A percentile compares a stretch with the other conserved stretches of the same genome.
phyloP scores from a whole-genome alignment of 345 rosid genomes.

The Populus simonii region DNA sequence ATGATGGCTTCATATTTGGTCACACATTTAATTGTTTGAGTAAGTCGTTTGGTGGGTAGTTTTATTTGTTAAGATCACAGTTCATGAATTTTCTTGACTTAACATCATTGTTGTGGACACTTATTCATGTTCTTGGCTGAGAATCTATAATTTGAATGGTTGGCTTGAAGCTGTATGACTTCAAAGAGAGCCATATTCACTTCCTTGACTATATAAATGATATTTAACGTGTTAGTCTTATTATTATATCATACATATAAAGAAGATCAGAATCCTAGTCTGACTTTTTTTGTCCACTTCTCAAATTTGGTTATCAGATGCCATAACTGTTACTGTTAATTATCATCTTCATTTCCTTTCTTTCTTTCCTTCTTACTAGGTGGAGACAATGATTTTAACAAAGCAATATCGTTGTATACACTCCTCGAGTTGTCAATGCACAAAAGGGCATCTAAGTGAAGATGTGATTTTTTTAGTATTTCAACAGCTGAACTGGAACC shows the following conservation, averaged over 20 bases:
- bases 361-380: slow-evolving; percentile 1
- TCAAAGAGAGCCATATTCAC: neutral
- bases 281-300: neutral
- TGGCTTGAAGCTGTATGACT: neutral
- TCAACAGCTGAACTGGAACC: slow-evolving; percentile 90
- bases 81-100: neutral
- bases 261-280: neutral
- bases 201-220: neutral
- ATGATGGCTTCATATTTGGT: neutral
- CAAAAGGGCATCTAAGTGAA: slow-evolving; percentile 86
- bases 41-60: neutral
- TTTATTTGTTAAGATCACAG: neutral
- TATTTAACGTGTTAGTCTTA: neutral
- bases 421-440: slow-evolving; percentile 90
- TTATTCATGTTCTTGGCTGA: neutral
- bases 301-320: neutral
- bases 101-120: neutral
- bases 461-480: slow-evolving; percentile 80
- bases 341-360: slow-evolving; percentile 3
- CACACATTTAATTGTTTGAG: no score
- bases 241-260: neutral
- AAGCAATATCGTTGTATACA: slow-evolving; percentile 94
- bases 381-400: slow-evolving; percentile 50
- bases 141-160: neutral
- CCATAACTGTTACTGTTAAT: neutral